Base-by-base conservation (phyloP, 805 yeast species). In the Sugiyamaella qingdaonensis region DNA sequence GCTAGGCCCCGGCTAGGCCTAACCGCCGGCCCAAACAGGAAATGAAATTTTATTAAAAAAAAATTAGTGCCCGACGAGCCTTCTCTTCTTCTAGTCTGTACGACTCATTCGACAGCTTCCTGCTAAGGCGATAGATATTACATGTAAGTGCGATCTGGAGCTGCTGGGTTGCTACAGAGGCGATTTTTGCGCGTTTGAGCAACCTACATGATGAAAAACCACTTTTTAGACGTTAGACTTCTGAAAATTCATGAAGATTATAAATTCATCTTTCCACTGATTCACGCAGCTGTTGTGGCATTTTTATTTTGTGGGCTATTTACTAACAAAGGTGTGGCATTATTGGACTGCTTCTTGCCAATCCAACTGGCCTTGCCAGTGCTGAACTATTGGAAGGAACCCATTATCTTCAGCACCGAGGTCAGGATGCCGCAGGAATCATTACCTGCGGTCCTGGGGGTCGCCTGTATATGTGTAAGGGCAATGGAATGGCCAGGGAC, bases 381-480 rank as follows among this genome's bases (percentile, higher is more conserved):
- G 83, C 96, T 4, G 98, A 91, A 65, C 76, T 94, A 44, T 84
- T 89, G 53, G 99, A 94, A 68, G 97, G 96, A 5, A 85, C 92
- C 58, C 81, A 90, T 73, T 92, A 86, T 69, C 75, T 94, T 57
- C 99, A 94, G 68, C 99, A 94, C 68, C 81, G 99, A 67, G 99
- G 99, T 45, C 99, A 94, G 74, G 99, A 94, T 69, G 99, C 99
- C 10, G 97, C 97, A n/a, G 99, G 99, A 58, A 92, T 94, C 52
- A 94, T 89, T 21, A 94, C 99, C 7, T 89, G 97, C 69, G 98
- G 97, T 51, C 76, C 86, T 44, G 83, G 92, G 57, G 99, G 98
- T 59, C 79, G 99, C 55, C 79, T 94, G 54, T 91, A 88, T 73
- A 98, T 92, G 73, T 94, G 99, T 71, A 94, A 94, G 74, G 99